A percentile compares a stretch with the other conserved stretches of the same genome.
Evolutionary conservation across 139 green algal genomes (phyloP).

Genomic region (Tetradesmus obliquus): DNA sequence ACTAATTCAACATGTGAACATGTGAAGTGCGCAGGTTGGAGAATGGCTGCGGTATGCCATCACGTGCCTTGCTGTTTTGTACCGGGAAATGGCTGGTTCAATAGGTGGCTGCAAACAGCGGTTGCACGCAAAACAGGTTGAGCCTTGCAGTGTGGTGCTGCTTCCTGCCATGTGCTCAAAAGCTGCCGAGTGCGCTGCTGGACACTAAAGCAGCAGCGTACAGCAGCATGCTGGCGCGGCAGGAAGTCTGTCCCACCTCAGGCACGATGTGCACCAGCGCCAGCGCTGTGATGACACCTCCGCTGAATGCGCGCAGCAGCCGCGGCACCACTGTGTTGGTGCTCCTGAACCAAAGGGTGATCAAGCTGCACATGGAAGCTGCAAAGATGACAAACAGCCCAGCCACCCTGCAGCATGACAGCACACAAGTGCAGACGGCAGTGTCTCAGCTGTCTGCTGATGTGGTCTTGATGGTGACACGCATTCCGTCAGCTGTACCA

Average conservation of each 20-base stretch:
- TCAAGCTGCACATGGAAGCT: slow-evolving; percentile 19
- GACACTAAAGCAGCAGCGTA: too few species aligned
- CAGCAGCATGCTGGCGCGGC: neutral
- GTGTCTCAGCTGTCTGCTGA: neutral
- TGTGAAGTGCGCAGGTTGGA: too few species aligned
- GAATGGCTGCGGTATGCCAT: too few species aligned
- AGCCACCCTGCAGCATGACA: neutral
- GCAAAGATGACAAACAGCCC: slow-evolving; percentile 31
- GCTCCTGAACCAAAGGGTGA: slow-evolving; percentile 16
- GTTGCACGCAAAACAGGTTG: too few species aligned
- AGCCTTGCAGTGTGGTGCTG: too few species aligned
- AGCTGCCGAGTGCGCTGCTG: neutral
- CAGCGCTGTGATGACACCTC: slow-evolving; percentile 30
- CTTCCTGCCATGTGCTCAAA: neutral
- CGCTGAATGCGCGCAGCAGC: slow-evolving; percentile 23
- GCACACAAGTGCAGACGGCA: neutral
- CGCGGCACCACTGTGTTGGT: neutral
- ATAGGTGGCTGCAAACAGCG: too few species aligned
- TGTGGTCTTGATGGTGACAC: neutral
- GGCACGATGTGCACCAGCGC: slow-evolving; percentile 50
- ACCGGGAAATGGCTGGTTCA: too few species aligned
- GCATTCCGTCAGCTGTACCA: too few species aligned
- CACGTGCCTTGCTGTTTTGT: too few species aligned
- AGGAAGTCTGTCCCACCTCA: neutral
- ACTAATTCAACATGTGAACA: too few species aligned